Conservation (phyloP, 768 basidiomycete genomes). For the Tricholoma furcatifolium region DNA sequence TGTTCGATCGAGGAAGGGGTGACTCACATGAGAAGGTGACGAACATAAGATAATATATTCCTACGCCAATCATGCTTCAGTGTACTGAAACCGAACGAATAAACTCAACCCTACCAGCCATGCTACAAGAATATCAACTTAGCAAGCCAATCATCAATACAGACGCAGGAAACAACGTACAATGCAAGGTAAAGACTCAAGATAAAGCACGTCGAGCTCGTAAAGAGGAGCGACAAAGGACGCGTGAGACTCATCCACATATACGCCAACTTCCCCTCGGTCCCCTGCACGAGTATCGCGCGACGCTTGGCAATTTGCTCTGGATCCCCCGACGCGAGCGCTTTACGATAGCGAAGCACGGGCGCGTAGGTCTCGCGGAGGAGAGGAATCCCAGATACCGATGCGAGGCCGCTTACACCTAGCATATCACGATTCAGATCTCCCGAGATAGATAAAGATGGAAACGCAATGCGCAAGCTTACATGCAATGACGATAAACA, state of each 20-base stretch:
- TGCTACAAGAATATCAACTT: constrained; percentile 25
- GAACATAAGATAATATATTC: constrained; percentile 74
- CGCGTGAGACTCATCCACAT: constrained; percentile 60
- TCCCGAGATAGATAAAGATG: neutral
- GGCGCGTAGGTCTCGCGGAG: constrained; percentile 76
- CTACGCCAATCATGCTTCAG: constrained; percentile 8
- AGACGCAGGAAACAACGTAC: constrained; percentile 38
- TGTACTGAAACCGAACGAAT: neutral
- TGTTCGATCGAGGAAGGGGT: neutral
- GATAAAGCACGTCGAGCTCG: constrained; percentile 66
- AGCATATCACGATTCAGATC: neutral
- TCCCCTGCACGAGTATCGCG: neutral
- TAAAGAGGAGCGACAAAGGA: constrained; percentile 54
- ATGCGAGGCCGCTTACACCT: constrained; percentile 43
- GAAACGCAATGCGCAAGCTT: constrained; percentile 7
- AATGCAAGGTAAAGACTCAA: constrained; percentile 69
- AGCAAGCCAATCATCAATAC: neutral
- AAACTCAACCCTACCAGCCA: constrained; percentile 43
- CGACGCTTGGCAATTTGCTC: neutral
- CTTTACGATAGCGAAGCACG: constrained; percentile 42
- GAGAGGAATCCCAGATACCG: constrained; percentile 53
- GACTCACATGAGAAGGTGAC: constrained; percentile 59
- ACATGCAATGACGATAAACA: constrained; percentile 52
- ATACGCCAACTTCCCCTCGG: constrained; percentile 22
- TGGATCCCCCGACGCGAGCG: constrained; percentile 2